Conservation (phyloP, 371 early-diverging fungal species). For the Circinella minor region DNA sequence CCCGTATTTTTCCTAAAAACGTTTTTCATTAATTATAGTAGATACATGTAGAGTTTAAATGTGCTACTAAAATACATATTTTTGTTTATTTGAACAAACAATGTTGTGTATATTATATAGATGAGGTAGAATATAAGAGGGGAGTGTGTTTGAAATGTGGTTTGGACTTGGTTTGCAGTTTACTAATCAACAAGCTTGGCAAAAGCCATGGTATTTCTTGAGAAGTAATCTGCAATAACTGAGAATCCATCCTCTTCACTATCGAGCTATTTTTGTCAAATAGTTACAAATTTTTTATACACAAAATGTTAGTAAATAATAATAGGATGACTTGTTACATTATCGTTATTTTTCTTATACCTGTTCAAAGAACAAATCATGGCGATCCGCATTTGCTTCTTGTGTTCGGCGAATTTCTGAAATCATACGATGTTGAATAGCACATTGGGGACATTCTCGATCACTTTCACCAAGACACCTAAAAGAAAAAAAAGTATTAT, state of each 20-base stretch:
- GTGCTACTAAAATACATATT: too few relatives aligned
- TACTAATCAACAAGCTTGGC: slow-evolving; percentile 69
- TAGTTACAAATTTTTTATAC: not conserved
- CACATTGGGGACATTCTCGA: slow-evolving; percentile 88
- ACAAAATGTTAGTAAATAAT: not conserved
- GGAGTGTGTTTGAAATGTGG: too few relatives aligned
- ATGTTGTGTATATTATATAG: too few relatives aligned
- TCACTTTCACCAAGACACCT: slow-evolving; percentile 77
- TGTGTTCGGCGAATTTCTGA: slow-evolving; percentile 78
- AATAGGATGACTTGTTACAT: not conserved
- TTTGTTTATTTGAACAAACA: too few relatives aligned
- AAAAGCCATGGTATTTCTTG: slow-evolving; percentile 84
- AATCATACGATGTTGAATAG: slow-evolving; percentile 82
- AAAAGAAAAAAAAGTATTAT: not conserved
- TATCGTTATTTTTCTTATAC: slow-evolving; percentile 28
- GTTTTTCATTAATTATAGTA: too few relatives aligned
- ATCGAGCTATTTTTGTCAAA: slow-evolving; percentile 56
- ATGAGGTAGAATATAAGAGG: too few relatives aligned
- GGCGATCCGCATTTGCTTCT: slow-evolving; percentile 74
- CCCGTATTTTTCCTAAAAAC: too few relatives aligned
- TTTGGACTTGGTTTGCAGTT: not conserved
- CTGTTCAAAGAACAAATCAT: slow-evolving; percentile 82
- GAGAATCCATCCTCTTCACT: slow-evolving; percentile 84
- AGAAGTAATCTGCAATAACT: slow-evolving; percentile 88
- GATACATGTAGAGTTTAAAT: too few relatives aligned